phyloP scores from a whole-genome alignment of 148 eudicot genomes.

The Cornus florida region DNA sequence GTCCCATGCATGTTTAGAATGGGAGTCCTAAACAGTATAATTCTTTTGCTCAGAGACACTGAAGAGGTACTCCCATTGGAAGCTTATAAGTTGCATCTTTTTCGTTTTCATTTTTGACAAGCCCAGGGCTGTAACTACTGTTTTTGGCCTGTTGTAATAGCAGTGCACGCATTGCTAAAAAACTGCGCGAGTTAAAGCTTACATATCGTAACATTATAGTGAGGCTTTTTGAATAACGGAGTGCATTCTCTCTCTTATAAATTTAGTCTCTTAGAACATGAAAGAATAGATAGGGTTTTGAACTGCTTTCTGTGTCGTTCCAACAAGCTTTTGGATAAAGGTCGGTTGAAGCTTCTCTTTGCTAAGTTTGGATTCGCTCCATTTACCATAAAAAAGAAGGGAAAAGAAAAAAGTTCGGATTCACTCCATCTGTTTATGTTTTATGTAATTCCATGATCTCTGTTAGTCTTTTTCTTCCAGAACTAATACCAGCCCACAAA shows the following conservation, averaged over 20 bases:
- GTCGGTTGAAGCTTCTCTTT: no score
- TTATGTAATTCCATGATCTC: constrained; percentile 73
- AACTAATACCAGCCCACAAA: constrained; percentile 81
- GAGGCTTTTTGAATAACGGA: background rate
- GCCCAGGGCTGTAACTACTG: constrained; percentile 2
- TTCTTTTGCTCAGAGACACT: background rate
- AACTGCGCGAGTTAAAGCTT: background rate
- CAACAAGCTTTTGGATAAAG: constrained; percentile 29
- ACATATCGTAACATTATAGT: background rate
- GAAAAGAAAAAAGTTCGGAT: constrained; percentile 13
- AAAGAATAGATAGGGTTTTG: background rate
- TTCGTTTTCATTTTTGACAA: background rate
- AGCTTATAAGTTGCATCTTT: background rate
- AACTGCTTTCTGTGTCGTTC: constrained; percentile 26
- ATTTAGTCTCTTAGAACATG: constrained; percentile 17
- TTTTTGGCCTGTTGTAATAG: background rate
- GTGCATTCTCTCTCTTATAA: background rate
- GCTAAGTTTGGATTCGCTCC: no score
- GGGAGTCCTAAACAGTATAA: background rate
- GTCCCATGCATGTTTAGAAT: background rate
- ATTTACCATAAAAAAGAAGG: background rate
- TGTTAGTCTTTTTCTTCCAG: constrained; percentile 64
- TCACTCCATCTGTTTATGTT: constrained; percentile 83
- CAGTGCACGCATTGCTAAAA: background rate
- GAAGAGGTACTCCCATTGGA: background rate